A percentile compares a stretch with the other conserved stretches of the same genome.
These are phyloP conservation scores for Zygosaccharomyces pseudorouxii DNA, from an alignment of 805 yeast genomes.

Conservation along the genomic window DNA sequence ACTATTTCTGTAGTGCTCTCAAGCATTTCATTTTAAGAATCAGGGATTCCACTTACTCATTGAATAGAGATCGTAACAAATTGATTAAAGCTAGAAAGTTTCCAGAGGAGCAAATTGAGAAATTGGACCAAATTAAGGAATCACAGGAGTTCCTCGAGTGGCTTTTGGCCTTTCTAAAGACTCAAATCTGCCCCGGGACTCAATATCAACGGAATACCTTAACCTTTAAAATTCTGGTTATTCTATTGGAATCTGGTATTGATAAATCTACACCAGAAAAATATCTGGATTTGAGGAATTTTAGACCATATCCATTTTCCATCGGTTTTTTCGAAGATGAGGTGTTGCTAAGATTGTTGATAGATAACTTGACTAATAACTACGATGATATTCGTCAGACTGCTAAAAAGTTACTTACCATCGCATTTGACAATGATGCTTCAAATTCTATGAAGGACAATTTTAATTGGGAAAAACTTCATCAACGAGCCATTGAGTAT, in stretches of 20 bases:
- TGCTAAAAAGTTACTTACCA: constrained; percentile 44
- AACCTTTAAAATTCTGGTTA: constrained; percentile 44
- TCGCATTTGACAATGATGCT: constrained; percentile 26
- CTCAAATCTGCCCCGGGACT: constrained; percentile 48
- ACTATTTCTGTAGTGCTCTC: constrained; percentile 56
- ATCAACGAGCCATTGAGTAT: constrained; percentile 33
- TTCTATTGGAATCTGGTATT: constrained; percentile 51
- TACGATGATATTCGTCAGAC: constrained; percentile 69
- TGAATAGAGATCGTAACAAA: constrained; percentile 48
- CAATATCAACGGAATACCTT: constrained; percentile 51
- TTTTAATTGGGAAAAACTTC: constrained; percentile 15
- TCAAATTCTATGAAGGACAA: background rate
- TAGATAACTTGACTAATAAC: constrained; percentile 62
- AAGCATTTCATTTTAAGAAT: constrained; percentile 60
- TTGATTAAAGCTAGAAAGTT: constrained; percentile 37
- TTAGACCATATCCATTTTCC: constrained; percentile 46
- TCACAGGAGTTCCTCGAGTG: constrained; percentile 40
- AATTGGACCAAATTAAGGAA: constrained; percentile 28
- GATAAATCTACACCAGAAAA: constrained; percentile 42
- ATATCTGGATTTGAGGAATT: constrained; percentile 40
- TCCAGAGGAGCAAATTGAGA: constrained; percentile 37
- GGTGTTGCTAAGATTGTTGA: constrained; percentile 43
- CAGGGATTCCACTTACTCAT: constrained; percentile 61
- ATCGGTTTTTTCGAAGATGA: constrained; percentile 40
- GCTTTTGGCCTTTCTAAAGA: constrained; percentile 37